A percentile compares a stretch with the other conserved stretches of the same genome.
phyloP scores from a whole-genome alignment of 257 asterid genomes.

The Solanum ahanhuiri region DNA sequence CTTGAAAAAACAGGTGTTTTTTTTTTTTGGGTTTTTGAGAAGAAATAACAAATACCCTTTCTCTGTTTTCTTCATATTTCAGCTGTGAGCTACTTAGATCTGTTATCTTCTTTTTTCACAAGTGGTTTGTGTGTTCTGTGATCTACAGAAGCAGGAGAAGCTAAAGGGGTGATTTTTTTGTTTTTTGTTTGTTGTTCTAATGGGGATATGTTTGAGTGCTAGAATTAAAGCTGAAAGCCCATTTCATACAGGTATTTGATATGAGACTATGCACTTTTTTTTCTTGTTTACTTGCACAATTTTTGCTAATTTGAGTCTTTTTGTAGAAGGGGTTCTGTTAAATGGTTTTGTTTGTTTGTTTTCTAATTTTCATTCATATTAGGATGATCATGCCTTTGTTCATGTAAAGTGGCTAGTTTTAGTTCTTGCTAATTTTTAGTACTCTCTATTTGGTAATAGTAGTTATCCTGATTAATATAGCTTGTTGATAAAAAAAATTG shows the following conservation, averaged over 20 bases:
- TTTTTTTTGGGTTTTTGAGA: neutral
- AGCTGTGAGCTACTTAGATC: slow-evolving; percentile 4
- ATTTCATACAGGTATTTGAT: slow-evolving; percentile 4
- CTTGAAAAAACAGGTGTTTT: neutral
- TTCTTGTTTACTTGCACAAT: neutral
- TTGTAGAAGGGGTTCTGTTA: neutral
- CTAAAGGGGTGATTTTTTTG: neutral
- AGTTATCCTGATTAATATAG: neutral
- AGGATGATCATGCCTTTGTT: neutral
- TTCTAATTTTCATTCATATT: neutral
- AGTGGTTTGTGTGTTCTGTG: neutral
- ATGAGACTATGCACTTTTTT: neutral
- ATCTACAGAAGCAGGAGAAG: neutral
- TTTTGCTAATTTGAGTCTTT: neutral
- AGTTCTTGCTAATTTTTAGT: neutral
- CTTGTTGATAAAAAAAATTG: neutral
- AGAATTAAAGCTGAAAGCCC: slow-evolving; percentile 32
- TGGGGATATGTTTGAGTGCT: slow-evolving; percentile 36
- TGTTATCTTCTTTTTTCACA: neutral
- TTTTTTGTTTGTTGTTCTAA: neutral
- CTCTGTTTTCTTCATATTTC: neutral
- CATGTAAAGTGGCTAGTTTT: neutral
- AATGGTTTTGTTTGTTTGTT: neutral
- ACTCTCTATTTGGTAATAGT: neutral
- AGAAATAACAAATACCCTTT: neutral